Evolutionary conservation across 805 yeast genomes (phyloP), one percentile per base, ranked within the genome.

Genomic region (Ogataea parapolymorpha): DNA sequence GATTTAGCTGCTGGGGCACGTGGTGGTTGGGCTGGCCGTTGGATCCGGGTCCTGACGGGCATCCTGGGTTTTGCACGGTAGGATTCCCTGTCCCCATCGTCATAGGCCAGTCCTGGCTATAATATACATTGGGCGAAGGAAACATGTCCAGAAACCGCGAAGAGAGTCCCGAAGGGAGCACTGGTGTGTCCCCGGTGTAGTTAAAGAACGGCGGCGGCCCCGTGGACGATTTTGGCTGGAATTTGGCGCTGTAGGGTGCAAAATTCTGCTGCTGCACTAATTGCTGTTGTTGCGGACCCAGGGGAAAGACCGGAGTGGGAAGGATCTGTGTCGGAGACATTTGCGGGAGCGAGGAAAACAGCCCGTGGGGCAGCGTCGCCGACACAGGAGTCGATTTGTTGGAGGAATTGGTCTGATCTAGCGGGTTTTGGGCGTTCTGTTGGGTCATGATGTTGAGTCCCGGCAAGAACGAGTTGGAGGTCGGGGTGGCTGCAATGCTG

Each of bases 91-190:
- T 57, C 5, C 74, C 74, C 55, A 66, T 70, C 9, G 74, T 71
- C 11, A 70, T 45, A 13, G 56, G 42, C 81, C 81, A 77, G 32
- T 77, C 82, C 39, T 77, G 71, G 6, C 80, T 75, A 53, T 83
- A 85, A 50, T 80, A 79, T 47, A 77, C 83, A n/a, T 80, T 75
- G 0, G 96, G 96, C 5, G 91, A 83, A 23, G 89, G 90, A 53
- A 86, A 79, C 56, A 82, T 67, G 52, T 85, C 95, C 30, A 84
- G 78, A 52, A 80, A 85, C 37, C 84, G 70, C 2, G 85, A 77
- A 2, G 95, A 90, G 17, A 85, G 64, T 6, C 83, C 82, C 3
- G 79, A 68, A 11, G 83, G 61, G 11, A 90, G 87, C 0, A 89
- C 80, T 45, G 82, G 88, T 28, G 82, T 88, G 10, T 82, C 78